Evolutionary conservation across 768 basidiomycete species (phyloP).

Genomic region (Pulveroboletus sp.): DNA sequence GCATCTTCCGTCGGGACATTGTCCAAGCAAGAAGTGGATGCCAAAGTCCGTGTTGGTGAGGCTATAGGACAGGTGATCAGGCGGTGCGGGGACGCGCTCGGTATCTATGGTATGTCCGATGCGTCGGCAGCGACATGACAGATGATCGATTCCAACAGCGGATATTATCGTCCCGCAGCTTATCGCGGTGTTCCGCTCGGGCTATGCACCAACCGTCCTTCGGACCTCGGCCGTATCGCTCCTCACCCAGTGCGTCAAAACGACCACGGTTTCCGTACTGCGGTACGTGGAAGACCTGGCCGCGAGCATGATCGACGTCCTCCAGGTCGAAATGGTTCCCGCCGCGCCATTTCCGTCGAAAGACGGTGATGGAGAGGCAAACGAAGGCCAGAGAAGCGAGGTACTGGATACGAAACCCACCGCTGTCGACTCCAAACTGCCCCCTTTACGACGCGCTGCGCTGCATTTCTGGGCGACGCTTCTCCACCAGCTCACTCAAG

Average conservation of each 20-base stretch:
- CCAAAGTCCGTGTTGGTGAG: conserved; percentile 76
- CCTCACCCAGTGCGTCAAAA: conserved; percentile 68
- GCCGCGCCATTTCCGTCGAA: conserved; percentile 11
- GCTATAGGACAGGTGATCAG: conserved; percentile 75
- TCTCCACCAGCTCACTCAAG: conserved; percentile 54
- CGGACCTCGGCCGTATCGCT: conserved; percentile 67
- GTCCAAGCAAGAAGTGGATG: conserved; percentile 66
- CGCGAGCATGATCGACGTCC: conserved; percentile 68
- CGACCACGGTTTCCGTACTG: conserved; percentile 57
- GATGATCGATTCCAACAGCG: conserved; percentile 38
- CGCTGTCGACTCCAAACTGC: conserved; percentile 56
- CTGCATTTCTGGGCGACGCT: conserved; percentile 76
- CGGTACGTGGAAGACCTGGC: conserved; percentile 61
- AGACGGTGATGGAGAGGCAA: conserved; percentile 13
- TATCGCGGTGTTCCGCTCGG: conserved; percentile 55
- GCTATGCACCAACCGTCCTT: conserved; percentile 64
- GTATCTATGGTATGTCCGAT: conserved; percentile 56
- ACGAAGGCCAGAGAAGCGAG: conserved; percentile 6
- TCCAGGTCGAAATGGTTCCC: conserved; percentile 57
- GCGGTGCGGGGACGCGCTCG: conserved; percentile 64
- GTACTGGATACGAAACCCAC: conserved; percentile 56
- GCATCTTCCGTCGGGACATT: conserved; percentile 32
- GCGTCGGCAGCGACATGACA: neutral
- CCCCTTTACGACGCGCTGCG: conserved; percentile 80
- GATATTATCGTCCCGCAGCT: conserved; percentile 71